Evolutionary conservation across 805 yeast species (phyloP).

Genomic region (Pichia gijzeniarum): DNA sequence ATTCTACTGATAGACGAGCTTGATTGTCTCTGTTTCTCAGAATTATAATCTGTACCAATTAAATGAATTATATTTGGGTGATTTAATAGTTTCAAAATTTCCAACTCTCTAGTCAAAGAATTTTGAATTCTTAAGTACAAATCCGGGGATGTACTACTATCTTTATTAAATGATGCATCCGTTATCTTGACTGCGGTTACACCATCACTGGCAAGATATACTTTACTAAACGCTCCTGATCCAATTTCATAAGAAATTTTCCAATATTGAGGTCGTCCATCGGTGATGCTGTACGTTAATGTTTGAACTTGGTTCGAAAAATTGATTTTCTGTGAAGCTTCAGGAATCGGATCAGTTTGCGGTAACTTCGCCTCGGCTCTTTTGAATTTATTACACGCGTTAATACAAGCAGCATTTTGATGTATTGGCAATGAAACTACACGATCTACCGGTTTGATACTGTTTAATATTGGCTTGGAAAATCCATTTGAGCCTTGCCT

Average conservation of each 20-base stretch:
- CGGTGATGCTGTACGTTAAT: not conserved
- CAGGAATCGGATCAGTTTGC: not conserved
- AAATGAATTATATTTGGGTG: constrained; percentile 71
- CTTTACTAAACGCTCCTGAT: constrained; percentile 63
- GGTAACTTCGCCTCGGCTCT: not conserved
- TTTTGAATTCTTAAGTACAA: constrained; percentile 49
- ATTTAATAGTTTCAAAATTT: constrained; percentile 45
- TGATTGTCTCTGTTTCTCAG: not conserved
- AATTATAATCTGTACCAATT: constrained; percentile 38
- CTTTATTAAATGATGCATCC: constrained; percentile 23
- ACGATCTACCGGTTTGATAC: constrained; percentile 26
- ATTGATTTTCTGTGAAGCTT: not conserved
- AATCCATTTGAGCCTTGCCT: not conserved
- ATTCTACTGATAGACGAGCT: constrained; percentile 12
- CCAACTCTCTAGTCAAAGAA: constrained; percentile 67
- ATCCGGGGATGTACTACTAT: constrained; percentile 29
- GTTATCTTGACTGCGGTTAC: constrained; percentile 68
- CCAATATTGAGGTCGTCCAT: constrained; percentile 26
- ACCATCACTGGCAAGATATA: constrained; percentile 38
- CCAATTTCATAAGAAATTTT: constrained; percentile 41
- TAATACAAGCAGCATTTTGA: constrained; percentile 1
- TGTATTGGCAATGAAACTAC: constrained; percentile 24
- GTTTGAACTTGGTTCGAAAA: not conserved
- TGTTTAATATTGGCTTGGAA: not conserved
- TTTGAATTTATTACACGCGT: not conserved